Base-by-base conservation (phyloP, 2,329 filamentous ascomycete species). In the Chlorencoelia australis region DNA sequence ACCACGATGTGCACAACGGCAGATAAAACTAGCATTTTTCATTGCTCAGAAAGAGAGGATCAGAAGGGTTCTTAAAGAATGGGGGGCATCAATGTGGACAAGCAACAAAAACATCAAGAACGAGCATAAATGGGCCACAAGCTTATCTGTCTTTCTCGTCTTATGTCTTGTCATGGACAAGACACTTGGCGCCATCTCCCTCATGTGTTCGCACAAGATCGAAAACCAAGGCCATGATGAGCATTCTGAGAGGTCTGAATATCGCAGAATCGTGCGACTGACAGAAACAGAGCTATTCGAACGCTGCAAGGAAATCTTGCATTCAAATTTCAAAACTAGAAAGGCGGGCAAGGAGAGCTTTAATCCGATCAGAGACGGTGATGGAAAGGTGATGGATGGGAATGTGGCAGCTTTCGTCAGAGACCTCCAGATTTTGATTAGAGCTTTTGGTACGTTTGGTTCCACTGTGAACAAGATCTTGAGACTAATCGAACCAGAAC, bases 301-400 rank as follows among this genome's bases (percentile, higher is more conserved):
- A 5, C 40, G 52, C 16, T 55, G 51, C 40, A 55, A 55, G 31
- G 53, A 56, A 37, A 54, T 56, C 18, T 54, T 55, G 34, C 53
- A 56, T 35, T 53, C 52, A 42, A 52, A 49, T 16, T 56, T 55
- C 43, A 56, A 56, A 37, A 56, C 51, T 22, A 42, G 51, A 21
- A 56, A 56, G 36, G 50, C 46, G 6, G 53, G 51, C 3, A 56
- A 53, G 40, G 52, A 54, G 42, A 48, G 51, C 8, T 55, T 49
- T 36, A 56, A 55, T 37, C 52, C 53, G 2, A 53, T 56, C 19
- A 45, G 52, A 31, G 53, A 56, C 41, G 51, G 51, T 9, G 40
- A 50, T 9, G 45, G 46, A 16, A 49, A 46, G 32, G 15, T 42
- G 2, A 39, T 51, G 3, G 41, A 46, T 33, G 36, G 27, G 13